A percentile compares a stretch with the other conserved stretches of the same genome.
Evolutionary conservation across 331 rosid species (phyloP).

Genomic region (Cydonia oblonga): DNA sequence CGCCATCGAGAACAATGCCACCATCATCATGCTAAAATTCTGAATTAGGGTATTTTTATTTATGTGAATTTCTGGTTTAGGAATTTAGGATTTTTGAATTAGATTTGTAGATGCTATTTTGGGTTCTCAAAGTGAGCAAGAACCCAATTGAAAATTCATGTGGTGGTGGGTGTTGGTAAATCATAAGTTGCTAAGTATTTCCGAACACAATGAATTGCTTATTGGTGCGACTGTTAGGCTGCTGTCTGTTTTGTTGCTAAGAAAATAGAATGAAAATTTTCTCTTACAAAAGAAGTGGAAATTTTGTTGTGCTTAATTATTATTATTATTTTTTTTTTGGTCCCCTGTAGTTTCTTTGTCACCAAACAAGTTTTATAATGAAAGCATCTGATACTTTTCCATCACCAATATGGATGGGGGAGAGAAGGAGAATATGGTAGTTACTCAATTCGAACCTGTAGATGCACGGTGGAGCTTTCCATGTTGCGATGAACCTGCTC

Average conservation of each 20-base stretch:
- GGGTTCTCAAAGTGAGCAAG: neutral
- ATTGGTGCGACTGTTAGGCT: neutral
- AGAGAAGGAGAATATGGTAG: constrained; percentile 49
- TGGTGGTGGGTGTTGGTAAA: neutral
- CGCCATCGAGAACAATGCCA: neutral
- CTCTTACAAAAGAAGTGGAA: neutral
- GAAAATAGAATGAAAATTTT: neutral
- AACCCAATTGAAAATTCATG: neutral
- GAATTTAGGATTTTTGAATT: neutral
- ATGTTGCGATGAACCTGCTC: constrained; percentile 67
- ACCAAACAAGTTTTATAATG: neutral
- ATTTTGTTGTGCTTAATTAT: neutral
- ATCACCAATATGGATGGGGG: constrained; percentile 41
- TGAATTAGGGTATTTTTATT: neutral
- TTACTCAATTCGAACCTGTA: constrained; percentile 54
- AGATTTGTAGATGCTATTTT: no score
- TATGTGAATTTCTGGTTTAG: neutral
- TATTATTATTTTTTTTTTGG: no score
- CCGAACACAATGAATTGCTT: neutral
- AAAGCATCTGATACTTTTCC: neutral
- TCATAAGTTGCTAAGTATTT: neutral
- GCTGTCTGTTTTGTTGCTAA: neutral
- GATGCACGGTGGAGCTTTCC: constrained; percentile 59
- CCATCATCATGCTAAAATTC: neutral
- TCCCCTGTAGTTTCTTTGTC: neutral